Percentiles rank a stretch among this genome's conserved stretches.
Conservation (phyloP, 2,329 filamentous ascomycete genomes). For the Diplodia sapinea region DNA sequence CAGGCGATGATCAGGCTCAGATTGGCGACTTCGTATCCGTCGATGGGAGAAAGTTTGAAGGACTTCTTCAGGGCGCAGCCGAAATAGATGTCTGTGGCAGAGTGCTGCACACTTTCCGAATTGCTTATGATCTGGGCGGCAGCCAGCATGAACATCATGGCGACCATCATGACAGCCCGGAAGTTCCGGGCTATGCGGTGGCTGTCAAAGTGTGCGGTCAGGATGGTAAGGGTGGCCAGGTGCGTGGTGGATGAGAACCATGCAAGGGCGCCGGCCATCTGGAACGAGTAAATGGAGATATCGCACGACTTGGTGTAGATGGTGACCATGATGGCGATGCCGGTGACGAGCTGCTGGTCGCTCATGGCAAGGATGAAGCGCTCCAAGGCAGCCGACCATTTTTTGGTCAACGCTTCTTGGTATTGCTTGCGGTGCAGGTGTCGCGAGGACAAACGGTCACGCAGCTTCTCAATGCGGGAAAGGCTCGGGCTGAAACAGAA, state of each 20-base stretch:
- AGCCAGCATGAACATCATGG: constrained; percentile 27
- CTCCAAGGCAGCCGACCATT: constrained; percentile 17
- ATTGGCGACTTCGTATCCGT: constrained; percentile 9
- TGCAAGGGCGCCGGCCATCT: constrained; percentile 35
- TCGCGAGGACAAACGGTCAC: background rate
- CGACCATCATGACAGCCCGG: constrained; percentile 8
- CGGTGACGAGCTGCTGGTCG: constrained; percentile 40
- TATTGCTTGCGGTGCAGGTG: constrained; percentile 1
- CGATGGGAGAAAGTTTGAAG: background rate
- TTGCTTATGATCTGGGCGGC: constrained; percentile 24
- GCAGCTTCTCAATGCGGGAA: background rate
- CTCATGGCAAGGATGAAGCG: constrained; percentile 41
- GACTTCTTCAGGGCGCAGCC: constrained; percentile 15
- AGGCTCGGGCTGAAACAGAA: constrained; percentile 20
- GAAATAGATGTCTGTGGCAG: constrained; percentile 3
- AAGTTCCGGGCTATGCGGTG: constrained; percentile 22
- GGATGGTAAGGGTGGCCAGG: constrained; percentile 35
- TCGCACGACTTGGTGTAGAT: constrained; percentile 38
- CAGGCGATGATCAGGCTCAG: constrained; percentile 9
- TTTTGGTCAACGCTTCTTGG: background rate
- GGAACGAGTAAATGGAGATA: constrained; percentile 38
- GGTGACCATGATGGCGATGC: constrained; percentile 37
- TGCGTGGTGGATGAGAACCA: constrained; percentile 40
- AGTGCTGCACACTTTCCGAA: constrained; percentile 12
- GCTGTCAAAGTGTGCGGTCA: constrained; percentile 34